Evolutionary conservation across 1,284 basidiomycete genomes (phyloP), one percentile per base, ranked within the genome.

Genomic region (Tausonia pullulans): DNA sequence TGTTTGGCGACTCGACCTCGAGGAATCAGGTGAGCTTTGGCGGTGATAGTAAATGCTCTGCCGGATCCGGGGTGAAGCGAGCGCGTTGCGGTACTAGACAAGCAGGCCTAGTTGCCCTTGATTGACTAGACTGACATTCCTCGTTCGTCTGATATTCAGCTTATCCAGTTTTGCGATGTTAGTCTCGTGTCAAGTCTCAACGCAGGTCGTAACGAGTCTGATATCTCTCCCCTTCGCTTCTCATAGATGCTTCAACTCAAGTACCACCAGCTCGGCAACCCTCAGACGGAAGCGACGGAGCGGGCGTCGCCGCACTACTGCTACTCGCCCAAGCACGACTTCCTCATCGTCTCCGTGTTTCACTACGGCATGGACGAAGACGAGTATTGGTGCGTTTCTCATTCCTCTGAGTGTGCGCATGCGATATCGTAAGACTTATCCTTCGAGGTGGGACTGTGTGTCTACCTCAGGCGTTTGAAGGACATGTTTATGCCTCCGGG

Each of bases 311-410:
- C 67, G 46, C 61, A 56, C 27, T 46, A 55, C 16, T 68, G 67
- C 56, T 63, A 63, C 48, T 48, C 58, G 0, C 59, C 52, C 2
- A 50, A 57, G 44, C 46, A 63, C n/a, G 61, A 68, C 62, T 63
- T 68, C 13, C 45, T 60, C 40, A 14, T 68, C 45, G 54, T 68
- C 4, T 66, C 64, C n/a, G 64, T 65, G 46, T 68, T 65, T 49
- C 67, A 68, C 53, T 68, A 62, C 44, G 67, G 67, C 14, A 51
- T 61, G 10, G 64, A 66, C 41, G 40, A 50, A 43, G 59, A 66
- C 16, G 41, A 61, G 1, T 66, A 59, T 41, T 66, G 65, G 65
- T 64, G 9, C 7, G 62, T 57, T 54, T 54, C 13, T 54, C 3
- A 8, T 54, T 13, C 52, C 52, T 53, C n/a, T 27, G 27, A 27